Evolutionary conservation across 2,329 filamentous ascomycete genomes (phyloP), one percentile per base, ranked within the genome.

Genomic region (Cadophora luteo-olivacea): DNA sequence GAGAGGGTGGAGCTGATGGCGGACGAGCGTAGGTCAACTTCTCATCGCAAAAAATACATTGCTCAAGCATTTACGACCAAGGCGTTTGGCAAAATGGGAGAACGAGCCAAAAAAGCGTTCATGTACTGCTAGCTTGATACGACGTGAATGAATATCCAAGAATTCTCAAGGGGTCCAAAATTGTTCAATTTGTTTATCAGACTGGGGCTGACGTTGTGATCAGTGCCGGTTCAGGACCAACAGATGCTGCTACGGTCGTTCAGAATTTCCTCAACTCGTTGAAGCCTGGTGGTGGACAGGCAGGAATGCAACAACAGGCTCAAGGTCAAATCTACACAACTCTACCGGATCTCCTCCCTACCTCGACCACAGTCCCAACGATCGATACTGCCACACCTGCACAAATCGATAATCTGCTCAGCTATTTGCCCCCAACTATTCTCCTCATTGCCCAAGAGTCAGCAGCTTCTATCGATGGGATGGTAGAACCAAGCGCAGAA

Each of bases 11-110:
- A 79, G 93, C 93, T 75, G 96, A 98, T 82, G 96, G 97, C 78
- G 97, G 93, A 83, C 90, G 96, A 97, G 96, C 95, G 96, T 99
- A 98, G 95, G 97, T 99, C 81, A 75, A 66, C 51, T 48, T 75
- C 73, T 70, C 73, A 72, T 77, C 69, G 66, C 71, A 72, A 69
- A 33, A 70, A 62, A 65, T 58, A 68, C 69, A 71, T 71, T 70
- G 70, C 67, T 67, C 33, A 65, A 72, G 72, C 71, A 76, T 77
- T 74, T 73, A 73, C 64, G 68, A 74, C 51, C 70, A 71, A 69
- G 76, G 76, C 74, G 77, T 78, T 75, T 73, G 72, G 71, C 67
- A 69, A 72, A 71, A 72, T 57, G 72, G 69, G 69, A 70, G 66
- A 68, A 68, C 66, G 71, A 72, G 57, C 65, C 70, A 69, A 66